Percentiles rank a stretch among this genome's conserved stretches.
These are phyloP conservation scores for Colletotrichum phormii DNA, from an alignment of 2,329 filamentous ascomycete species.

Conservation along the genomic window DNA sequence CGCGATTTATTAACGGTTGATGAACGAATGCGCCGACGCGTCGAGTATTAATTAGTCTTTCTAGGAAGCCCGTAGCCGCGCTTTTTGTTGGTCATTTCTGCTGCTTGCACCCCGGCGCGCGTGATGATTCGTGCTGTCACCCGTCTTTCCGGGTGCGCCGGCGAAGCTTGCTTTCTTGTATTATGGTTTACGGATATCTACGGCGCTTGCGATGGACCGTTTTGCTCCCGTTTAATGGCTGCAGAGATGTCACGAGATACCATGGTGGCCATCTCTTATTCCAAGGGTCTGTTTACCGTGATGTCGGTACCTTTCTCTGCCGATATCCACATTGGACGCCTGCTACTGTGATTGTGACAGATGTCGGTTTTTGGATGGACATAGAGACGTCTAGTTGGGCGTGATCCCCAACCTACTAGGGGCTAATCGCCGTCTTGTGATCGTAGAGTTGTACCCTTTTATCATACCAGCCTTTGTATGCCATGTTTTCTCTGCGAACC, in stretches of 20 bases:
- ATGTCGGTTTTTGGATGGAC: neutral
- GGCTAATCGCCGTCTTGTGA: neutral
- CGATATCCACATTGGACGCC: neutral
- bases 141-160: neutral
- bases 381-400: neutral
- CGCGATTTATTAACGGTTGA: neutral
- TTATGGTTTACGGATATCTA: neutral
- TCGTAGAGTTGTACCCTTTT: neutral
- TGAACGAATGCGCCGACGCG: neutral
- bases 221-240: neutral
- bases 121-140: neutral
- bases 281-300: neutral
- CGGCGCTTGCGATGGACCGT: neutral
- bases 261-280: neutral
- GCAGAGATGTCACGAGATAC: neutral
- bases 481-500: neutral
- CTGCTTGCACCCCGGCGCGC: no score
- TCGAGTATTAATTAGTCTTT: neutral
- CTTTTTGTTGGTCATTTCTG: neutral
- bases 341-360: neutral
- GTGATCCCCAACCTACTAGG: neutral
- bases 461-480: neutral
- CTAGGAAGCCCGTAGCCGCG: neutral
- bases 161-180: neutral
- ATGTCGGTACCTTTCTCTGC: neutral